Evolutionary conservation across 139 green algal genomes (phyloP).

Genomic region (Edaphochlamys debaryana): DNA sequence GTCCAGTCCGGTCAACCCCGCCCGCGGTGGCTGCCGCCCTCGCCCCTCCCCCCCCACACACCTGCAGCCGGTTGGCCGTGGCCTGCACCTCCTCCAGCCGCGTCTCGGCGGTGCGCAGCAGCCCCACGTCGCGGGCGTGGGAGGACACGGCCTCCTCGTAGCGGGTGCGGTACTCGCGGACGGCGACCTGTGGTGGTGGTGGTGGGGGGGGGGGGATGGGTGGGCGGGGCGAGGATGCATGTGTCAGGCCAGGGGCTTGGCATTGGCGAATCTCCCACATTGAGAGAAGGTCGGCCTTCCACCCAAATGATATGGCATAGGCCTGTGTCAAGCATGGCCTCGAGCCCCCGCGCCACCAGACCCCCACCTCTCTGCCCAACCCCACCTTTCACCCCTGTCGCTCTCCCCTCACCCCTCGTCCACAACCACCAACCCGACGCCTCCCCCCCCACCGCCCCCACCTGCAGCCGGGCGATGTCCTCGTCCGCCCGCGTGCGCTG

Average conservation of each 20-base stretch:
- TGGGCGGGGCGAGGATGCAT: not conserved
- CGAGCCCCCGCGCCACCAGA: too few species aligned
- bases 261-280: too few species aligned
- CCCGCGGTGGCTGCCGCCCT: not conserved
- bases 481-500: constrained; percentile 28
- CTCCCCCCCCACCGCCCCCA: not conserved
- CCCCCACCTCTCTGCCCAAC: too few species aligned
- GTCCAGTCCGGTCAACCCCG: too few species aligned
- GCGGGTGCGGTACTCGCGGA: constrained; percentile 46
- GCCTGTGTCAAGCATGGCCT: too few species aligned
- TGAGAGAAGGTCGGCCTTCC: too few species aligned
- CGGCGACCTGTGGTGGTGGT: not conserved
- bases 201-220: too few species aligned
- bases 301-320: too few species aligned
- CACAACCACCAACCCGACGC: not conserved
- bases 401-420: too few species aligned
- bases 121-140: constrained; percentile 47
- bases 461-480: constrained; percentile 34
- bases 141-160: constrained; percentile 52
- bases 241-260: too few species aligned
- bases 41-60: not conserved
- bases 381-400: too few species aligned
- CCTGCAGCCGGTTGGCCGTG: constrained; percentile 8
- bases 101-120: constrained; percentile 43
- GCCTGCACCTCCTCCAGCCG: constrained; percentile 39